These are phyloP conservation scores for Drechslera avenae DNA, from an alignment of 2,329 filamentous ascomycete species.

Conservation along the genomic window DNA sequence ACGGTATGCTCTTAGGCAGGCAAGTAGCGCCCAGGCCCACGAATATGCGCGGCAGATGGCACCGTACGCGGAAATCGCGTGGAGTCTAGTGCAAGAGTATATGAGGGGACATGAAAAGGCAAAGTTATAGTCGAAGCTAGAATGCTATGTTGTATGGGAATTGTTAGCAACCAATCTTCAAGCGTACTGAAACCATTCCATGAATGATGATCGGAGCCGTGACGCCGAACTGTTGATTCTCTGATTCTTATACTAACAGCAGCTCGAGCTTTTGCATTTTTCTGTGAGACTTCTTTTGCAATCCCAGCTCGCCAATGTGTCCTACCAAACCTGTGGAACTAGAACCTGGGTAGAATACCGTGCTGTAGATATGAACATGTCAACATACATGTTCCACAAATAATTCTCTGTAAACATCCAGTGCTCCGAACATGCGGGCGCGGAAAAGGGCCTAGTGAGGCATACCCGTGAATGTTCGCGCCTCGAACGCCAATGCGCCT, in stretches of 20 bases:
- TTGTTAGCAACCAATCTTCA: background rate
- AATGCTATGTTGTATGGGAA: background rate
- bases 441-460: slow-evolving; percentile 19
- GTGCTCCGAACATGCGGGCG: slow-evolving; percentile 1
- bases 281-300: slow-evolving; percentile 15
- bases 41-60: slow-evolving; percentile 71
- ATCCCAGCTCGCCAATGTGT: slow-evolving; percentile 10
- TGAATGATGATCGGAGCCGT: background rate
- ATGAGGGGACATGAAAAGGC: slow-evolving; percentile 47
- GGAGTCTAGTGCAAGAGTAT: slow-evolving; percentile 68
- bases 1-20: slow-evolving; percentile 80
- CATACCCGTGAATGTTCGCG: slow-evolving; percentile 26
- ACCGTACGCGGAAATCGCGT: slow-evolving; percentile 78
- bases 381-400: slow-evolving; percentile 23
- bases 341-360: slow-evolving; percentile 33
- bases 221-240: slow-evolving; percentile 4
- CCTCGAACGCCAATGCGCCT: slow-evolving; percentile 30
- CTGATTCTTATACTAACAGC: slow-evolving; percentile 6
- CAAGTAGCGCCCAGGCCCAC: slow-evolving; percentile 81
- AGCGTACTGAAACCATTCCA: background rate
- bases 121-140: slow-evolving; percentile 35
- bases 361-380: slow-evolving; percentile 28
- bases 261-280: slow-evolving; percentile 13
- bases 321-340: slow-evolving; percentile 15
- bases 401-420: slow-evolving; percentile 7